phyloP scores from a whole-genome alignment of 352 stramenopile genomes.

The Phytophthora uliginosa region DNA sequence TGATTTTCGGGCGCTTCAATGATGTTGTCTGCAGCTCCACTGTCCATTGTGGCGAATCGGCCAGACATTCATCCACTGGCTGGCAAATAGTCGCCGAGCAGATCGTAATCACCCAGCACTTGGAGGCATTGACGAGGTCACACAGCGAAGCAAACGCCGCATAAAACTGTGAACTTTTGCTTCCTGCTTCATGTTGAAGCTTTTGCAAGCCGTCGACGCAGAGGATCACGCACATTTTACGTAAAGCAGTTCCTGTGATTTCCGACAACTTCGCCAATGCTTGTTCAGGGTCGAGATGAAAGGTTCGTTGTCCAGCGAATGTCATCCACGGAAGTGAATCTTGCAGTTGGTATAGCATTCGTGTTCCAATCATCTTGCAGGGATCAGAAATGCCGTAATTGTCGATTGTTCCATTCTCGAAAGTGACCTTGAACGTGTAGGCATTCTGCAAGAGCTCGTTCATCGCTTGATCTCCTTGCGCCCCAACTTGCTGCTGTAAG shows the following conservation, averaged over 20 bases:
- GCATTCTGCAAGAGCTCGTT: constrained; percentile 23
- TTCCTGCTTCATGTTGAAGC: constrained; percentile 20
- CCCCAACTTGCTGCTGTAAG: constrained; percentile 15
- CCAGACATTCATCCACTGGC: constrained; percentile 28
- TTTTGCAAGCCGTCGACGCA: constrained; percentile 21
- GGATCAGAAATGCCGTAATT: constrained; percentile 4
- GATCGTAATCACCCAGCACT: constrained; percentile 29
- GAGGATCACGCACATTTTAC: constrained; percentile 32
- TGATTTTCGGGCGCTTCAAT: constrained; percentile 7
- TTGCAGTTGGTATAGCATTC: constrained; percentile 24
- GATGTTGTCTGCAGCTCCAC: constrained; percentile 4
- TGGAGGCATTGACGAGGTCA: constrained; percentile 30
- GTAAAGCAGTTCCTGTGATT: constrained; percentile 13
- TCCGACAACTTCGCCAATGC: constrained; percentile 13
- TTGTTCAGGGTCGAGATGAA: constrained; percentile 7
- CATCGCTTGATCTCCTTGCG: constrained; percentile 17
- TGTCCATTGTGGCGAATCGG: constrained; percentile 11
- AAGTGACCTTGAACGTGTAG: constrained; percentile 33
- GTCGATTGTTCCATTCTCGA: constrained; percentile 21
- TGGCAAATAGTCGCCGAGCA: constrained; percentile 21
- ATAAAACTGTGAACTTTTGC: constrained; percentile 19
- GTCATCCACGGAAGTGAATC: neutral
- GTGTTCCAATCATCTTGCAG: constrained; percentile 15
- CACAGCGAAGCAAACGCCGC: constrained; percentile 9
- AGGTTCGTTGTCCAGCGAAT: neutral